A percentile compares a stretch with the other conserved stretches of the same genome.
Evolutionary conservation across 306 rosid species (phyloP).

Genomic region (Argentina anserina): DNA sequence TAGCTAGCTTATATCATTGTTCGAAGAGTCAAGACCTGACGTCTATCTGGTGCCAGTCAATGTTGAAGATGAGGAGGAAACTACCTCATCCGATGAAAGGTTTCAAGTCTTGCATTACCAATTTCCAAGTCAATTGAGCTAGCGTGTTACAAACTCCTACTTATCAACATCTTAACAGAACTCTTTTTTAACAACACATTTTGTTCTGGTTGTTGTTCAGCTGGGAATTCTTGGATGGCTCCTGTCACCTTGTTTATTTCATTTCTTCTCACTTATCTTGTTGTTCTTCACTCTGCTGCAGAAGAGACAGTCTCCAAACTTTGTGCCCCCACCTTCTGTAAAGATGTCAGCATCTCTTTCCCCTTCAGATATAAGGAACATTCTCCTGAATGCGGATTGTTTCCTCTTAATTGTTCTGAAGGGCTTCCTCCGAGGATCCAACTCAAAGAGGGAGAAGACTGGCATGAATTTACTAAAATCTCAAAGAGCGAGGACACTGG

Average conservation of each 20-base stretch:
- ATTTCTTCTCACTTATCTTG: conserved; percentile 13
- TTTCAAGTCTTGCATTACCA: not conserved
- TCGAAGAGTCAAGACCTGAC: not conserved
- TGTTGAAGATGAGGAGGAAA: conserved; percentile 1
- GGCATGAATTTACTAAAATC: not conserved
- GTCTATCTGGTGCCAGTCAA: not conserved
- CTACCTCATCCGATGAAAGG: not conserved
- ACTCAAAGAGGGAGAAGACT: not conserved
- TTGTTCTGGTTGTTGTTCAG: not conserved
- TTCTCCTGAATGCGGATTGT: not conserved
- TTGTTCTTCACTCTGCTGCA: conserved; percentile 5
- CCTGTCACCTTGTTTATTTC: not conserved
- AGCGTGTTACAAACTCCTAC: not conserved
- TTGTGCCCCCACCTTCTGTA: not conserved
- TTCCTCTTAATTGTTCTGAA: not conserved
- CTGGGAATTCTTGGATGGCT: conserved; percentile 13
- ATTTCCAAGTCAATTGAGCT: not conserved
- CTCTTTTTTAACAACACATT: not conserved
- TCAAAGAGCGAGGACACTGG: too few relatives aligned
- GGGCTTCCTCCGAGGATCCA: rapidly evolving
- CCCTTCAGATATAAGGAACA: rapidly evolving
- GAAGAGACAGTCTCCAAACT: not conserved
- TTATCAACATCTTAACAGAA: not conserved
- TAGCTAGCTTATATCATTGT: not conserved
- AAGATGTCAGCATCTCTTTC: rapidly evolving